Conservation (phyloP, 2,329 filamentous ascomycete species). For the Colletotrichum liaoningense region DNA sequence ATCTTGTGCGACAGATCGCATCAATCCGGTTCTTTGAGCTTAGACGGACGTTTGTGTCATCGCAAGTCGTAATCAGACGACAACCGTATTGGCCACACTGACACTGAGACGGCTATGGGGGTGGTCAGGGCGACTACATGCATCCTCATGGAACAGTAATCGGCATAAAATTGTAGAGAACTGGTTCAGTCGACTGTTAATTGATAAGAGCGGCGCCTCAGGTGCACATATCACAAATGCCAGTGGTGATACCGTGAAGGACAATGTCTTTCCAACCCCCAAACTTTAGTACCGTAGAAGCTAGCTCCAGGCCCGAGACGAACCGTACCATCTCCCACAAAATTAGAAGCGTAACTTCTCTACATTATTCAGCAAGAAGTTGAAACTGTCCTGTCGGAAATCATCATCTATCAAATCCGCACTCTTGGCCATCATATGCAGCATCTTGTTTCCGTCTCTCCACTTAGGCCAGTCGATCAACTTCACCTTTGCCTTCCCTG, state of each 20-base stretch:
- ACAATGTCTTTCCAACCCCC: too few species aligned
- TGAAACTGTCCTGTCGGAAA: constrained; percentile 36
- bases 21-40: neutral
- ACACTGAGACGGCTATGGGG: too few species aligned
- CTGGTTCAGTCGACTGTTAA: neutral
- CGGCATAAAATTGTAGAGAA: neutral
- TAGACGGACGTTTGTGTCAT: neutral
- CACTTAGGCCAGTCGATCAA: constrained; percentile 51
- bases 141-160: too few species aligned
- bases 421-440: constrained; percentile 34
- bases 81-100: neutral
- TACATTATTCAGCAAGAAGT: constrained; percentile 32
- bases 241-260: too few species aligned
- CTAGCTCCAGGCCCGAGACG: neutral
- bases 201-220: too few species aligned
- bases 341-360: constrained; percentile 19
- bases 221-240: too few species aligned
- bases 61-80: neutral
- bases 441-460: constrained; percentile 50
- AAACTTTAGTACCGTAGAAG: neutral
- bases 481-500: neutral
- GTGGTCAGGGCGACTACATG: neutral
- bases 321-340: neutral
- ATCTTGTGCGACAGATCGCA: neutral
- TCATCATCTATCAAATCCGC: constrained; percentile 35